Percentiles rank a stretch among this genome's conserved stretches.
phyloP scores from a whole-genome alignment of 2,329 filamentous ascomycete genomes.

The Sclerotinia trifoliorum region DNA sequence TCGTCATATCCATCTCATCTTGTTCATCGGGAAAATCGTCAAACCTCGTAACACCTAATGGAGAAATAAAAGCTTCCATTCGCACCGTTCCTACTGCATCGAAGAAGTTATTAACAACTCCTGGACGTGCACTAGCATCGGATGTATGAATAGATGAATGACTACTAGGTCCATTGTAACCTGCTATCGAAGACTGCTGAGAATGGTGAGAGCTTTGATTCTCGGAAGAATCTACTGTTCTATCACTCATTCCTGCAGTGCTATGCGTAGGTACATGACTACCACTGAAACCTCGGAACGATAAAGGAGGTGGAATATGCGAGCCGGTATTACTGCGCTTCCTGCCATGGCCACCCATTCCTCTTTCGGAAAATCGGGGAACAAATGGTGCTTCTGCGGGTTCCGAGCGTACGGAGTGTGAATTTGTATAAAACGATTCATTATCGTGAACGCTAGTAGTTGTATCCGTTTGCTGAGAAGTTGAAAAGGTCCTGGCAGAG shows the following conservation, averaged over 20 bases:
- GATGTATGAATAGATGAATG: constrained; percentile 38
- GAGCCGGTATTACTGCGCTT: constrained; percentile 89
- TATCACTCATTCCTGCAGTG: constrained; percentile 56
- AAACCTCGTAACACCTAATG: constrained; percentile 45
- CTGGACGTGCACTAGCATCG: constrained; percentile 37
- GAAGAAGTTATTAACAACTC: constrained; percentile 58
- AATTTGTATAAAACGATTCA: constrained; percentile 32
- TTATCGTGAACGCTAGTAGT: constrained; percentile 29
- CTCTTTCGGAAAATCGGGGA: constrained; percentile 64
- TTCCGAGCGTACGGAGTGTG: constrained; percentile 28
- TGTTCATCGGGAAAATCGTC: constrained; percentile 39
- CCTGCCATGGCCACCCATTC: constrained; percentile 60
- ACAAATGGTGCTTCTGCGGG: constrained; percentile 68
- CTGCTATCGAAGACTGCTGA: constrained; percentile 45
- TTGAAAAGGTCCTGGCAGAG: constrained; percentile 42
- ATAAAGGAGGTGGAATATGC: constrained; percentile 65
- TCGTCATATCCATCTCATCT: constrained; percentile 38
- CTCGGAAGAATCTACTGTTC: constrained; percentile 58
- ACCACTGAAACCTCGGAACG: constrained; percentile 72
- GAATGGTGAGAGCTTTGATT: constrained; percentile 50
- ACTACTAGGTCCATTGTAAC: constrained; percentile 45
- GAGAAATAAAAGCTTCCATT: constrained; percentile 94
- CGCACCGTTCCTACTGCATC: constrained; percentile 87
- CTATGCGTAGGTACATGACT: constrained; percentile 49
- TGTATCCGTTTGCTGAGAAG: constrained; percentile 26